Evolutionary conservation across 2,329 filamentous ascomycete species (phyloP), one percentile per base, ranked within the genome.

Genomic region (Venturia asperata): DNA sequence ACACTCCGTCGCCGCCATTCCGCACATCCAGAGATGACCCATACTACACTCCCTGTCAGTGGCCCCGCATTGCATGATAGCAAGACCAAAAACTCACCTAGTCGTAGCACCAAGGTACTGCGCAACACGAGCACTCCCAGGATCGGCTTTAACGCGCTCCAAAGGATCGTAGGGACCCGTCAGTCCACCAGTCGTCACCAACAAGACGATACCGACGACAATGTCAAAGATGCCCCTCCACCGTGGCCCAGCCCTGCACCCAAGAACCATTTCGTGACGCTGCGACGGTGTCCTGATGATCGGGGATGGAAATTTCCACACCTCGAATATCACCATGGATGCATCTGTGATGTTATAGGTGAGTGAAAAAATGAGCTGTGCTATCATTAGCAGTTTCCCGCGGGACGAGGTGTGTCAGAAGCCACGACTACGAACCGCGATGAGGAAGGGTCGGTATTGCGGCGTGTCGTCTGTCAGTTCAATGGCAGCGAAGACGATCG

Each of bases 1-100:
- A 37, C 27, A 58, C 30, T 58, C 52, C 17, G 37, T 15, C 52
- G 37, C 52, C 1, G 52, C 27, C 30, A 58, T 37, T n/a, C 27
- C 52, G 17, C 52, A 37, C 30, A 58, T 34, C 52, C 52, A 58
- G 52, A 58, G 13, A 58, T 58, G 52, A 5, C 52, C 52, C 27
- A 58, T 58, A 19, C 52, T 58, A n/a, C 30, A 15, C 52, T 58
- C 9, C 15, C 5, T 37, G 17, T 58, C 19, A 58, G 52, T 58
- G 4, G 17, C 27, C 30, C 7, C n/a, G 5, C 5, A 9, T 37
- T 21, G 9, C 27, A 58, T 17, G 19, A 10, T 9, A 37, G 6
- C 15, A 10, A 24, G 30, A 5, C n/a, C 0, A 19, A n/a, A 34
- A 58, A 58, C 52, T n/a, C 7, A 58, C 52, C 27, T 39, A 24